These are phyloP conservation scores for Amaranthus cruentus DNA, from an alignment of 148 eudicot genomes.

Conservation along the genomic window DNA sequence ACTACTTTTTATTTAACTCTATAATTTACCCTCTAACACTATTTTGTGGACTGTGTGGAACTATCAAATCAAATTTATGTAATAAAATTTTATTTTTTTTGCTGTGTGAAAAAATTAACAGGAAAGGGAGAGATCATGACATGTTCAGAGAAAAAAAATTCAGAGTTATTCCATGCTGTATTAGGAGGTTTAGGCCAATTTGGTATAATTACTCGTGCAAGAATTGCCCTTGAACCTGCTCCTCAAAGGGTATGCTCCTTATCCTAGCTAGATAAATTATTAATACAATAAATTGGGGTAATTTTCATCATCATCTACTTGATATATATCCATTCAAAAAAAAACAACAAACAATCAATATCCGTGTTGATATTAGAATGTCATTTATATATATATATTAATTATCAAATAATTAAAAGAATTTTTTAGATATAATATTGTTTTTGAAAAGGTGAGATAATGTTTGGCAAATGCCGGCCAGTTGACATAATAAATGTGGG, in stretches of 20 bases:
- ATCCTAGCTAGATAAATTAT: not conserved
- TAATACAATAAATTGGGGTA: no score
- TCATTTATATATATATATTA: not conserved
- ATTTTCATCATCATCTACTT: no score
- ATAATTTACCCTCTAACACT: not conserved
- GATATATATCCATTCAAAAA: no score
- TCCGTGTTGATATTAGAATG: no score
- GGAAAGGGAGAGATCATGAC: constrained; percentile 74
- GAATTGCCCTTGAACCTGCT: constrained; percentile 84
- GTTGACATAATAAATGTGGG: constrained; percentile 11
- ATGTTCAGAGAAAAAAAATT: constrained; percentile 56
- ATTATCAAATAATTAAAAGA: not conserved
- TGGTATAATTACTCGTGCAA: constrained; percentile 85
- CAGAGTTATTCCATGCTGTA: constrained; percentile 68
- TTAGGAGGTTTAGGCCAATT: constrained; percentile 94
- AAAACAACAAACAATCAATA: no score
- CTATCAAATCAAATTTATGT: no score
- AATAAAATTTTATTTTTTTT: not conserved
- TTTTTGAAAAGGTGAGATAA: not conserved
- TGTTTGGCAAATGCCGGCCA: constrained; percentile 5
- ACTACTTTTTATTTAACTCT: not conserved
- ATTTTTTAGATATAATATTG: not conserved
- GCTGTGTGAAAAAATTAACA: constrained; percentile 12
- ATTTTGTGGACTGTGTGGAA: not conserved
- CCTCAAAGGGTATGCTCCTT: constrained; percentile 62